Evolutionary conservation across 2,329 filamentous ascomycete genomes (phyloP).

Genomic region (Sclerotinia minor): DNA sequence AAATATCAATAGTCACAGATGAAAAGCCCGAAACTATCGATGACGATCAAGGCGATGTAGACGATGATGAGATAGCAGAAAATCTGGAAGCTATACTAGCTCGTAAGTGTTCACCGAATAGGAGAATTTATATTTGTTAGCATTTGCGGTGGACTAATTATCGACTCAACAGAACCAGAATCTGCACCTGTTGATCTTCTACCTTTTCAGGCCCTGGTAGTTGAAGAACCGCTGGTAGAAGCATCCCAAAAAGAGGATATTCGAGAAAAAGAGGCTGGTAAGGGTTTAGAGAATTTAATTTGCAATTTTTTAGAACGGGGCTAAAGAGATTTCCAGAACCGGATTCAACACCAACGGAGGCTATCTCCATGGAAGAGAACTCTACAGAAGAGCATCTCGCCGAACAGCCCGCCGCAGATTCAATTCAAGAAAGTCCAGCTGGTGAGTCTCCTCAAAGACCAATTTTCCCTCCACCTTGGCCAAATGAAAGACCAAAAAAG

Average conservation of each 20-base stretch:
- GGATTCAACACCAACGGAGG: neutral
- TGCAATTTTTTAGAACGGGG: neutral
- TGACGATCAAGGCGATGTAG: neutral
- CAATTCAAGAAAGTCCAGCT: neutral
- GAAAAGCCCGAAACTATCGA: neutral
- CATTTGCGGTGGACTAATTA: neutral
- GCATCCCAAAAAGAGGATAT: neutral
- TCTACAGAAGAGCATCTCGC: neutral
- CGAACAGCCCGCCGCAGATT: neutral
- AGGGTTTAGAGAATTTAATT: neutral
- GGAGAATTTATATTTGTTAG: neutral
- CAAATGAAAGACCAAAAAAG: neutral
- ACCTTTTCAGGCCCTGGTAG: neutral
- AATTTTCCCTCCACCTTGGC: neutral
- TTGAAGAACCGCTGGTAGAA: neutral
- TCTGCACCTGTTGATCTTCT: neutral
- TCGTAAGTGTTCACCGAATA: neutral
- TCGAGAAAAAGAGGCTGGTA: neutral
- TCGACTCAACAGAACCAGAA: neutral
- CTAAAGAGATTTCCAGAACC: neutral
- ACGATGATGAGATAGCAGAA: neutral
- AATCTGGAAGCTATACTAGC: neutral
- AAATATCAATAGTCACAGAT: conserved; percentile 1
- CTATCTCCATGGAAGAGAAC: neutral
- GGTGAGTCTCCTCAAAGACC: neutral